These are phyloP conservation scores for Laetiporus sulphureus DNA, from an alignment of 1,284 basidiomycete genomes.

Conservation along the genomic window DNA sequence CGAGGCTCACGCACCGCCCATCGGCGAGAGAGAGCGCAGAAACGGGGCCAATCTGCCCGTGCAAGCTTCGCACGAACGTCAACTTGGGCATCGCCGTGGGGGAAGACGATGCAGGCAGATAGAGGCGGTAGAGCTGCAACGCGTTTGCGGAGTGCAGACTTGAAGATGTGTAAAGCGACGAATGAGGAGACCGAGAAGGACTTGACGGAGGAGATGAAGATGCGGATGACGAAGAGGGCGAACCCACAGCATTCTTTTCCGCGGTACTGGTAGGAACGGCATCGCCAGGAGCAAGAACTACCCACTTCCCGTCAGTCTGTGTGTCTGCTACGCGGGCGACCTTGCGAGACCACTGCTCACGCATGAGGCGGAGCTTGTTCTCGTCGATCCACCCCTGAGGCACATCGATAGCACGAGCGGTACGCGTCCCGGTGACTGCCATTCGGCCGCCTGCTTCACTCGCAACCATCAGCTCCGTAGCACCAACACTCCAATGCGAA, in stretches of 20 bases:
- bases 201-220: constrained; percentile 19
- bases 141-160: constrained; percentile 42
- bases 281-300: constrained; percentile 60
- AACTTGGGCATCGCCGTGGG: constrained; percentile 51
- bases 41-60: constrained; percentile 62
- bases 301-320: constrained; percentile 79
- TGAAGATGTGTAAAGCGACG: constrained; percentile 23
- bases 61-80: constrained; percentile 62
- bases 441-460: constrained; percentile 15
- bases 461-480: constrained; percentile 65
- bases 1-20: constrained; percentile 71
- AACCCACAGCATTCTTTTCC: constrained; percentile 12
- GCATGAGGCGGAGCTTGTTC: constrained; percentile 50
- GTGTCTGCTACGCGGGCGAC: constrained; percentile 58
- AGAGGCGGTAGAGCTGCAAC: constrained; percentile 68
- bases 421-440: constrained; percentile 41
- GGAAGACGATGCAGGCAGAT: constrained; percentile 43
- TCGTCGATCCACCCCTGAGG: constrained; percentile 69
- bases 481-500: constrained; percentile 72
- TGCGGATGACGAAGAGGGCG: constrained; percentile 12
- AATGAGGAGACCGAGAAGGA: constrained; percentile 15
- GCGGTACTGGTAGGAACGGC: constrained; percentile 2
- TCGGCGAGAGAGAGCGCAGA: constrained; percentile 65
- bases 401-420: constrained; percentile 60
- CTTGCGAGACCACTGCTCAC: constrained; percentile 71